Percentiles rank a stretch among this genome's conserved stretches.
Conservation (phyloP, 345 rosid species). For the Populus deltoides region DNA sequence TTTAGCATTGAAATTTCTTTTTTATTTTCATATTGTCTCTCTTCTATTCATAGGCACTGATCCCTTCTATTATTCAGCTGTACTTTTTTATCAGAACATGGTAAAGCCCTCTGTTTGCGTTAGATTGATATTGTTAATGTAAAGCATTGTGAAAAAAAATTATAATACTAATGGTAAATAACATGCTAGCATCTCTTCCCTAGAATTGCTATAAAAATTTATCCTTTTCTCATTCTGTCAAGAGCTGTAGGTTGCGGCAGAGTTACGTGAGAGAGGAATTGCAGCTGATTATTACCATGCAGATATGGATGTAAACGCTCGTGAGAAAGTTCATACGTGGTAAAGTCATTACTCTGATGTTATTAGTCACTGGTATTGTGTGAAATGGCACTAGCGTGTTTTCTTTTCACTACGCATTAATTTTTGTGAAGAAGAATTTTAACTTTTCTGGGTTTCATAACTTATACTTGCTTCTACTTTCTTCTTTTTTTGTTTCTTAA, state of each 20-base stretch:
- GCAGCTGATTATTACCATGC: conserved; percentile 88
- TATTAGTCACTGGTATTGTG: neutral
- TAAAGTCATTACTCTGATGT: conserved; percentile 21
- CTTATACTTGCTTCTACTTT: no score
- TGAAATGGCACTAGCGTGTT: neutral
- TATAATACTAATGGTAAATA: neutral
- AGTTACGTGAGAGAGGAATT: conserved; percentile 67
- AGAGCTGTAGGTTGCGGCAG: conserved; percentile 73
- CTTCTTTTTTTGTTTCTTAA: no score
- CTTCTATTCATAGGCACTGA: neutral
- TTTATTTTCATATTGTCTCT: neutral
- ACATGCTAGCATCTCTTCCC: neutral
- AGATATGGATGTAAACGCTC: conserved; percentile 82
- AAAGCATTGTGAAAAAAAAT: neutral
- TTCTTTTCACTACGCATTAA: neutral
- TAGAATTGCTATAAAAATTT: neutral
- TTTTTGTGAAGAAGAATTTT: neutral
- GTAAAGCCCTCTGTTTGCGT: neutral
- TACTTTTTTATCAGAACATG: neutral
- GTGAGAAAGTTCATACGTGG: conserved; percentile 87
- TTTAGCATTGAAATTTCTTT: no score
- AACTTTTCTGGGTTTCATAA: neutral
- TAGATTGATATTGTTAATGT: neutral
- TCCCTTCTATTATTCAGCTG: neutral
- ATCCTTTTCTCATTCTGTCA: conserved; percentile 16